phyloP scores from a whole-genome alignment of 2,329 filamentous ascomycete species.

The Cercospora sojina region DNA sequence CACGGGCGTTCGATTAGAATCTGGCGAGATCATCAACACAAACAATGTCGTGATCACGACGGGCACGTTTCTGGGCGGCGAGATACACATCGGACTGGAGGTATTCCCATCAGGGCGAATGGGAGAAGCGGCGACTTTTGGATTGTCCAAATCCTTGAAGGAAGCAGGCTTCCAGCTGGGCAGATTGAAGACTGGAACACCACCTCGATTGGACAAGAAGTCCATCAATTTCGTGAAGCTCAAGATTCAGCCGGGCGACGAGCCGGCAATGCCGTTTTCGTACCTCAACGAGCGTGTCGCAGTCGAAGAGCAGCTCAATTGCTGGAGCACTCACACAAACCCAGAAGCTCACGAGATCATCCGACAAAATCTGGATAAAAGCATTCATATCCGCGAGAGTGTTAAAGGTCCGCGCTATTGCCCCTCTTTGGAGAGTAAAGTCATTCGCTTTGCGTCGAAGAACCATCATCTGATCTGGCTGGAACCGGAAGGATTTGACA shows the following conservation, averaged over 20 bases:
- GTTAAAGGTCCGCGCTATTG: conserved; percentile 94
- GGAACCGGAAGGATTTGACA: conserved; percentile 92
- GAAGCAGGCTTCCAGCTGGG: conserved; percentile 88
- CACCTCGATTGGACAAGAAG: conserved; percentile 76
- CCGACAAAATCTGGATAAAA: conserved; percentile 87
- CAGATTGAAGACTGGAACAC: conserved; percentile 91
- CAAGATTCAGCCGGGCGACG: conserved; percentile 74
- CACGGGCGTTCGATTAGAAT: conserved; percentile 80
- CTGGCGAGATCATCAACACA: conserved; percentile 78
- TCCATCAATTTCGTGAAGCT: conserved; percentile 77
- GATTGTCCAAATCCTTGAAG: conserved; percentile 82
- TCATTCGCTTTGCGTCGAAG: conserved; percentile 82
- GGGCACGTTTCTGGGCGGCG: conserved; percentile 89
- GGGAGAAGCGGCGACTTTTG: conserved; percentile 89
- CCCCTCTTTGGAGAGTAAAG: conserved; percentile 90
- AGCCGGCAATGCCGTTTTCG: conserved; percentile 86
- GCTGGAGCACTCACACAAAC: conserved; percentile 86
- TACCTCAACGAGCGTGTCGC: conserved; percentile 78
- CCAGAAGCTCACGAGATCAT: conserved; percentile 77
- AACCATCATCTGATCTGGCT: conserved; percentile 88
- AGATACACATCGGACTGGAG: conserved; percentile 89
- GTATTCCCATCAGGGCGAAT: conserved; percentile 84
- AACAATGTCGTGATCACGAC: conserved; percentile 89
- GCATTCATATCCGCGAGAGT: conserved; percentile 92
- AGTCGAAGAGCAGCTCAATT: conserved; percentile 79